These are phyloP conservation scores for Calonectria hongkongensis DNA, from an alignment of 2,329 filamentous ascomycete species.

Conservation along the genomic window DNA sequence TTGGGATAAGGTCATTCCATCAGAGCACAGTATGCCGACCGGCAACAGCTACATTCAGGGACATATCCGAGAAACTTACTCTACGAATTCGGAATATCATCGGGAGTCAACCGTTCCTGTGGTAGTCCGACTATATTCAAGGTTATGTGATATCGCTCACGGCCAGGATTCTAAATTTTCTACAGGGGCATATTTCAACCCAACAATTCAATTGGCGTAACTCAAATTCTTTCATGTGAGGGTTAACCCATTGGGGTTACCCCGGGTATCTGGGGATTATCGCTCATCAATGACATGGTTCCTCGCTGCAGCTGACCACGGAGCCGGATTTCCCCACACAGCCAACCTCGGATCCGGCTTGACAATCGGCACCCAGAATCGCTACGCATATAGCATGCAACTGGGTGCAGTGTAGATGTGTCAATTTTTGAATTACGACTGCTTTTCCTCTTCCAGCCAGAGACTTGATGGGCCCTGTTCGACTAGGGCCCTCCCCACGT, in stretches of 20 bases:
- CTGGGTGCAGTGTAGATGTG: neutral
- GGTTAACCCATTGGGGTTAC: neutral
- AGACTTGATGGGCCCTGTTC: neutral
- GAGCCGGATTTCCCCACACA: constrained; percentile 14
- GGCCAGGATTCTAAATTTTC: neutral
- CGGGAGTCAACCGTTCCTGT: too few species aligned
- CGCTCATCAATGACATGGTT: constrained; percentile 1
- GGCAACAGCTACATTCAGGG: too few species aligned
- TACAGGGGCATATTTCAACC: neutral
- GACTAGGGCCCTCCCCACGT: neutral
- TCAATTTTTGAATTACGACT: neutral
- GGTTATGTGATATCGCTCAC: neutral
- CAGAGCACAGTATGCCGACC: neutral
- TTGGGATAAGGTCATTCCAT: constrained; percentile 22
- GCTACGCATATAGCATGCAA: neutral
- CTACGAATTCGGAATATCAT: too few species aligned
- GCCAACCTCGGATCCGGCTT: constrained; percentile 19
- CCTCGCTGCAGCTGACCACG: constrained; percentile 7
- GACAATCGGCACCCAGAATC: constrained; percentile 10
- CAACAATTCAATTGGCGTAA: neutral
- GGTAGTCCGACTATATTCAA: too few species aligned
- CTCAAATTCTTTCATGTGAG: neutral
- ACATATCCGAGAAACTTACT: too few species aligned
- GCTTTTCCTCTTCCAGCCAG: neutral
- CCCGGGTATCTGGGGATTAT: neutral